Base-by-base conservation (phyloP, 2,329 filamentous ascomycete species). In the Orbilia ellipsospora region DNA sequence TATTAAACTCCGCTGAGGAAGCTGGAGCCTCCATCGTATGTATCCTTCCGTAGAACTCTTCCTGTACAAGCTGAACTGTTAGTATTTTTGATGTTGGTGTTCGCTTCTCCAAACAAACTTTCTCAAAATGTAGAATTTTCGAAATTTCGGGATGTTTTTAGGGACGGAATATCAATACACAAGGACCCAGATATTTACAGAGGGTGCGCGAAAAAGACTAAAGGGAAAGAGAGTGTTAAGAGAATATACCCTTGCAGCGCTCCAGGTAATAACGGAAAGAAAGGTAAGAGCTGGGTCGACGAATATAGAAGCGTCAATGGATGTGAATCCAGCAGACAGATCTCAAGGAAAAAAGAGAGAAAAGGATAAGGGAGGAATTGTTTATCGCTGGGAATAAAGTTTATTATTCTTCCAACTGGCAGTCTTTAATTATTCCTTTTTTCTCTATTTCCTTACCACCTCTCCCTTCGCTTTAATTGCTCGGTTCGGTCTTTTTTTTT, bases 1-100 rank as follows among this genome's bases (percentile, higher is more conserved):
- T 65, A 28, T 64, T 64, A 52, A 59, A 74, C 57, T 74, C 70
- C 31, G 63, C 70, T 59, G 70, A 68, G 70, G 70, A 74, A 63
- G 70, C 70, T 42, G 70, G 70, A 26, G 63, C 63, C 56, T 68
- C 70, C 70, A 74, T 74, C 15, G 55, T 45, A 16, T 59, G 44
- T 59, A 59, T 45, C 2, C 23, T 59, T n/a, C 48, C 55, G 55
- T 59, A 59, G 55, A 40, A 26, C 10, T 40, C 23, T 44, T 20
- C 44, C 36, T 13, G 55, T 28, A 13, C 4, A 54, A 60, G 31
- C 13, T 44, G 54, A 18, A 2, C 28, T 13, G 31, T 42, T 66
- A 65, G 36, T 16, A 66, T 36, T 36, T 45, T 31, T 50, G 6
- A 51, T 16, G 23, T 1, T 42, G 7, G 2, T 28, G 13, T 3